Evolutionary conservation across 192 early-diverging fungal species (phyloP), one percentile per base, ranked within the genome.

Genomic region (Coemansia sp.): DNA sequence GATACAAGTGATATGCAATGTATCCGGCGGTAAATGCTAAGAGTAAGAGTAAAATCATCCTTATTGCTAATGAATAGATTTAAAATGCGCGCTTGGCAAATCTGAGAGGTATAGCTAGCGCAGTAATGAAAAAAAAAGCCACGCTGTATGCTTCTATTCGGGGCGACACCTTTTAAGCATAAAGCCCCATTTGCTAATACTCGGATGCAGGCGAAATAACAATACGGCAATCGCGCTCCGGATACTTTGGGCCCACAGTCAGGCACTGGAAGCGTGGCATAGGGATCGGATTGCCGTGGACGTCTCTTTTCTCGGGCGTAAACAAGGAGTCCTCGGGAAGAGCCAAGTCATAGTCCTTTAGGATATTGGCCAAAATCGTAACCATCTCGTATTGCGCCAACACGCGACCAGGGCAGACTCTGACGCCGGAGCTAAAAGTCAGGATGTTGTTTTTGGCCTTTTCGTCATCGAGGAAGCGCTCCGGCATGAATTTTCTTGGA

Each of bases 381-480:
- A 69, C 36, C 65, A 76, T 65, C 33, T 82, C 70, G 31, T 48
- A 66, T 13, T 47, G 57, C 10, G 79, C 79, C 26, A 82, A 28
- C 18, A 73, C 66, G 11, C 68, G 53, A 2, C 79, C 79, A 0
- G 70, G 66, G 34, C 79, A 82, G 31, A 69, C 64, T 42, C 80
- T 47, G 16, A 68, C 68, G 3, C 80, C 80, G 0, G 68, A 60
- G 65, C 72, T 64, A 53, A 83, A 83, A 6, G 75, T 61, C 14
- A 77, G 10, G 16, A 77, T 65, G 10, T 55, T 45, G 31, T 36
- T 28, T 38, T 73, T 73, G 25, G 16, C 13, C 33, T 28, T 55
- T 2, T 23, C 61, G 20, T 53, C 33, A 36, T 41, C 48, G 10
- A 75, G 21, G 34, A 74, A 83, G 20, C 81, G 72, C 42, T 77